phyloP scores from a whole-genome alignment of 2,329 filamentous ascomycete genomes.

The Penicillium sp. region DNA sequence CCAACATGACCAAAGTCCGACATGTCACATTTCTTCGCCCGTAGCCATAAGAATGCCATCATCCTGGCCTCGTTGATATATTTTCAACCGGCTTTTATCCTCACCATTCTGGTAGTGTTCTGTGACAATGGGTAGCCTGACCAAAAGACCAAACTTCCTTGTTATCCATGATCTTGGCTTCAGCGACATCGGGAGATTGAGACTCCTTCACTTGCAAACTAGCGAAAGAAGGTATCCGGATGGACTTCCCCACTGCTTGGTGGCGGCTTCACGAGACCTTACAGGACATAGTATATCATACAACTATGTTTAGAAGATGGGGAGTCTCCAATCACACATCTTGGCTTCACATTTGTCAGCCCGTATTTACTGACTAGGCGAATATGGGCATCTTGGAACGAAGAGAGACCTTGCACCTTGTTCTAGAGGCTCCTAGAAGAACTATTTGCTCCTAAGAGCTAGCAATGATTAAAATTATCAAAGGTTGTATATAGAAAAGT shows the following conservation, averaged over 20 bases:
- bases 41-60: neutral
- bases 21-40: too few relatives aligned
- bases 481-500: too few relatives aligned
- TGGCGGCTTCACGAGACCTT: slow-evolving; percentile 7
- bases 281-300: slow-evolving; percentile 5
- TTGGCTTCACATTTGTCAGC: too few relatives aligned
- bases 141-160: slow-evolving; percentile 8
- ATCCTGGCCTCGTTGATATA: neutral
- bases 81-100: neutral
- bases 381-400: too few relatives aligned
- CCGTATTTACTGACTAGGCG: too few relatives aligned
- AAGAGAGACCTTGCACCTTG: too few relatives aligned
- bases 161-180: slow-evolving; percentile 32
- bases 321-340: slow-evolving; percentile 10
- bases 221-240: slow-evolving; percentile 7
- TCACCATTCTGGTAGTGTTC: neutral
- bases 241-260: slow-evolving; percentile 55
- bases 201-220: slow-evolving; percentile 24
- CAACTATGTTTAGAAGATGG: slow-evolving; percentile 7
- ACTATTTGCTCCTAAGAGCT: too few relatives aligned
- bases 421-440: too few relatives aligned
- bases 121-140: neutral
- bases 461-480: too few relatives aligned
- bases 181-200: slow-evolving; percentile 31
- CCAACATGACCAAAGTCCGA: too few relatives aligned